Evolutionary conservation across 1,139 yeast genomes (phyloP).

Genomic region (Nakaseomyces kungkrabaensis): DNA sequence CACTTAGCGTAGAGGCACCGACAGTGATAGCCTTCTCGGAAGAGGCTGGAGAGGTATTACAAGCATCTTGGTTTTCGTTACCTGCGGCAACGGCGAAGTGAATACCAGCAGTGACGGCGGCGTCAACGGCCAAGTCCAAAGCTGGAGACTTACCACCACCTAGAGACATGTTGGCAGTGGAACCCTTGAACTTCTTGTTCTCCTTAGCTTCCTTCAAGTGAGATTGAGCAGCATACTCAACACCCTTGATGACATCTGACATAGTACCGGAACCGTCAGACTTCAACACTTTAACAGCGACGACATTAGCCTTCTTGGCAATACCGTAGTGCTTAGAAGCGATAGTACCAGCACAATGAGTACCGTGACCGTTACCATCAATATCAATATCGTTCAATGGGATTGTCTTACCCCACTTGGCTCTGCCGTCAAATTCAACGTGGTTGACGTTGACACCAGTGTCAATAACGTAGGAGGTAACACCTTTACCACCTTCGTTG

Average conservation of each 20-base stretch:
- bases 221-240: conserved; percentile 62
- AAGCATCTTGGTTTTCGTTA: conserved; percentile 77
- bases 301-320: conserved; percentile 63
- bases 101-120: conserved; percentile 71
- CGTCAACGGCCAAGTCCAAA: conserved; percentile 72
- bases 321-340: conserved; percentile 70
- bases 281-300: conserved; percentile 70
- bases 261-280: conserved; percentile 71
- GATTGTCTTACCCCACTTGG: conserved; percentile 85
- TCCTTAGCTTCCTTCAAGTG: conserved; percentile 49
- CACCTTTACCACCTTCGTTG: conserved; percentile 79
- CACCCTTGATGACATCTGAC: conserved; percentile 76
- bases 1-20: conserved; percentile 72
- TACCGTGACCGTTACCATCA: conserved; percentile 89
- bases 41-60: conserved; percentile 74
- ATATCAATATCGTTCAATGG: conserved; percentile 72
- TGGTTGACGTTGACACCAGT: conserved; percentile 83
- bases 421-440: conserved; percentile 84
- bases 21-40: conserved; percentile 70
- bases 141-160: conserved; percentile 84
- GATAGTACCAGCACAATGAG: conserved; percentile 82
- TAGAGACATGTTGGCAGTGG: conserved; percentile 83
- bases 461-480: conserved; percentile 76
- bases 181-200: conserved; percentile 58
- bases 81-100: conserved; percentile 88